Evolutionary conservation across 2,329 filamentous ascomycete genomes (phyloP), one percentile per base, ranked within the genome.

Genomic region (Harringtonia lauricola): DNA sequence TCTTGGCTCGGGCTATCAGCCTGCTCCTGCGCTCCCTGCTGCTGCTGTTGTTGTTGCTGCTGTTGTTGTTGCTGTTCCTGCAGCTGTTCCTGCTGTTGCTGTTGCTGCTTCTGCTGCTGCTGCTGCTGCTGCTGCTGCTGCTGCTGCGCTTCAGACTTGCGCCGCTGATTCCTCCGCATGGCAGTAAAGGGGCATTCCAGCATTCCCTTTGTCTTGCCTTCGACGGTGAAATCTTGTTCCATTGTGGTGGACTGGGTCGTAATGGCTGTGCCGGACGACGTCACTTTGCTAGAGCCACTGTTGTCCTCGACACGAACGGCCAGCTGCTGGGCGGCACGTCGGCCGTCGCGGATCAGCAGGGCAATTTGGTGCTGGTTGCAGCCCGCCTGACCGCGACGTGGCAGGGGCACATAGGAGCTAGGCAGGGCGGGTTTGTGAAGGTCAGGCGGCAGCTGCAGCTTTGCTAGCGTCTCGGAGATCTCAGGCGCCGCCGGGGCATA

Each of bases 181-280:
- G 69, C 63, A 47, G 68, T 81, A 61, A 94, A 95, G 0, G 89
- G 89, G 63, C 89, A 95, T 52, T 78, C 76, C 41, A 95, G 67
- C 50, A 75, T 76, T 53, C 88, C 86, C 54, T 83, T 86, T 54
- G 83, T 86, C 56, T 79, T 86, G 48, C 89, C 89, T 58, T 81
- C 71, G 29, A 89, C 83, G 17, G 89, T 95, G 55, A 95, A 95
- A 63, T 95, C 89, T 64, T 84, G 83, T 65, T 95, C 89, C 57
- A 94, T 66, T 31, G 77, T 71, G 40, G 75, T 79, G 42, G 79
- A 79, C 59, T 76, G 68, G 48, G 79, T 74, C 17, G 78, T 79
- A 57, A 64, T 62, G 42, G 64, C 63, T 29, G 65, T 65, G 37
- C 64, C 65, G 17, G 71, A 70, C 31, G 62, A 55, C 10, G 66